Evolutionary conservation across 805 yeast genomes (phyloP).

Genomic region (Lipomyces anomalus): DNA sequence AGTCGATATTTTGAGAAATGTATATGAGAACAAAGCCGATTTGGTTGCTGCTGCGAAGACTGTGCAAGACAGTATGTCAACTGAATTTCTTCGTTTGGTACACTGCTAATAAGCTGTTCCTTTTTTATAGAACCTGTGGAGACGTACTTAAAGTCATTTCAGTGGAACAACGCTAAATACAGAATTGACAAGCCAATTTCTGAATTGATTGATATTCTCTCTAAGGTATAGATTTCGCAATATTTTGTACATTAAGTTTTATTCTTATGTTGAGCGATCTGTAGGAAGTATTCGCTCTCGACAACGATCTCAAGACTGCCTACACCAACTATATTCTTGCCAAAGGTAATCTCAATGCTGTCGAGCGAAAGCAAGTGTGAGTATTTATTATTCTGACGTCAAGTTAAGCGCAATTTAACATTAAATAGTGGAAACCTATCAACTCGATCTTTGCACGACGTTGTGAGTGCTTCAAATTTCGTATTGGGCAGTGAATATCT

Average conservation of each 20-base stretch:
- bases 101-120: too few species aligned
- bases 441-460: slow-evolving; percentile 81
- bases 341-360: slow-evolving; percentile 74
- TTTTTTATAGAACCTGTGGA: slow-evolving; percentile 40
- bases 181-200: slow-evolving; percentile 77
- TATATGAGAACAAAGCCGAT: slow-evolving; percentile 41
- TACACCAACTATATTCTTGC: slow-evolving; percentile 73
- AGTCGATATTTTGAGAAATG: slow-evolving; percentile 59
- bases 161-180: slow-evolving; percentile 85
- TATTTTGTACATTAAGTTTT: not conserved
- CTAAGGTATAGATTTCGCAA: slow-evolving; percentile 34
- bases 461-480: slow-evolving; percentile 77
- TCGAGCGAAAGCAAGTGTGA: slow-evolving; percentile 77
- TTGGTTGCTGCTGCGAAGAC: slow-evolving; percentile 45
- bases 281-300: slow-evolving; percentile 71
- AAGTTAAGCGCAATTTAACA: not conserved
- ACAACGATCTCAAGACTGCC: slow-evolving; percentile 75
- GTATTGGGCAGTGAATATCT: slow-evolving; percentile 81
- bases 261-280: not conserved
- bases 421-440: slow-evolving; percentile 69
- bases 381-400: slow-evolving; percentile 1
- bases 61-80: slow-evolving; percentile 38
- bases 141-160: slow-evolving; percentile 65
- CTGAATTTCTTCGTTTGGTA: too few species aligned
- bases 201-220: slow-evolving; percentile 62